Evolutionary conservation across 106 monocot species (phyloP), one percentile per base, ranked within the genome.

Genomic region (Dioscorea zingiberensis): DNA sequence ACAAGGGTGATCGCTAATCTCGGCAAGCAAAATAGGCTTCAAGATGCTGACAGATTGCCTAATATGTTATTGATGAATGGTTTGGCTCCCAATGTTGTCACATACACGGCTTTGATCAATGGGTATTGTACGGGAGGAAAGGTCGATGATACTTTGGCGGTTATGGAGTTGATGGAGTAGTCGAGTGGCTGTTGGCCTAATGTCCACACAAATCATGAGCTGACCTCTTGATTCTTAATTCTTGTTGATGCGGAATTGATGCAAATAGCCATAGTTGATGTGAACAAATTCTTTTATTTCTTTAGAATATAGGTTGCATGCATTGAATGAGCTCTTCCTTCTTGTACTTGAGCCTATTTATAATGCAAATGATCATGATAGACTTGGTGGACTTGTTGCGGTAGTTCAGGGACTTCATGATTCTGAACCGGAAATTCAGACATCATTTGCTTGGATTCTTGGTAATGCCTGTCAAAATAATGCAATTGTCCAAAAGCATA

Each of bases 391-490:
- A 25, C 72, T 91, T 58, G 75, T 70, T 71, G 71, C 78, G 14
- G 74, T 94, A 2, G 72, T 91, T 59, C 66, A 71, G 44, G 87
- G 83, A 66, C 80, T 94, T 51, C 53, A 78, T 67, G 73, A 83
- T 44, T 47, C 75, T 18, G 76, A 80, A n/a, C 55, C 80, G 48
- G 71, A 81, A 26, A 87, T 91, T 70, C 66, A 91, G 26, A 85
- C 71, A 23, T 85, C 80, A 23, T 84, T 87, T 64, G 87, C 94
- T 26, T 94, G 90, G 94, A 69, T 94, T 80, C 73, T 94, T 71
- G 94, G 91, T 27, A 94, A 85, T 79, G 94, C 85, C 60, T 76
- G 87, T 75, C 94, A 94, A 71, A 91, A 94, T 53, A 90, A 94
- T 77, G 76, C 71, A 57, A 46, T 78, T 74, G 85, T 94, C 59